phyloP scores from a whole-genome alignment of 345 rosid genomes.

The Noccaea caerulescens region DNA sequence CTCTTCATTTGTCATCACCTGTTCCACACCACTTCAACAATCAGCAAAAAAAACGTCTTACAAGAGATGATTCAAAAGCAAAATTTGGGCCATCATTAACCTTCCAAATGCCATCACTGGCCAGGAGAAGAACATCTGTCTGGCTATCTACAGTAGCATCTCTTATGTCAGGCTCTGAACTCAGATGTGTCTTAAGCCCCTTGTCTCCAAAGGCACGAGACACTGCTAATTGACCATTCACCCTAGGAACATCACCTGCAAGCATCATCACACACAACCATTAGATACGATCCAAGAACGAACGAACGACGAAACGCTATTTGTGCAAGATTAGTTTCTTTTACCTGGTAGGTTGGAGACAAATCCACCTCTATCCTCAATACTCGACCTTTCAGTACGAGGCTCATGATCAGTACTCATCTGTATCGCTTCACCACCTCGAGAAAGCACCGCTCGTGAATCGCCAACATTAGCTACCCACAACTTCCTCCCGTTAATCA shows the following conservation, averaged over 20 bases:
- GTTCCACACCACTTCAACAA: conserved; percentile 26
- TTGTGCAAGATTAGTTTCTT: neutral
- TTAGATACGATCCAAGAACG: neutral
- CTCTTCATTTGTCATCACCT: conserved; percentile 84
- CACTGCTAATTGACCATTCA: conserved; percentile 83
- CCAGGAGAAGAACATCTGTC: conserved; percentile 62
- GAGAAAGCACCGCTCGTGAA: conserved; percentile 71
- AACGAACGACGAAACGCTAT: neutral
- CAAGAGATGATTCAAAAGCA: neutral
- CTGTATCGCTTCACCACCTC: conserved; percentile 53
- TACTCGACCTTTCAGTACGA: conserved; percentile 67
- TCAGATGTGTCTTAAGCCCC: conserved; percentile 77
- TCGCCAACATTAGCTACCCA: conserved; percentile 82
- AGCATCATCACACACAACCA: neutral
- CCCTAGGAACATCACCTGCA: conserved; percentile 84
- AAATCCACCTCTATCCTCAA: conserved; percentile 81
- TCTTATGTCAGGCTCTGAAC: conserved; percentile 78
- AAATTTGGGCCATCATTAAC: conserved; percentile 39
- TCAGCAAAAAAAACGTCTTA: neutral
- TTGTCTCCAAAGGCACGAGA: conserved; percentile 88
- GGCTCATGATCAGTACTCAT: conserved; percentile 82
- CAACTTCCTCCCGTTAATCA: conserved; percentile 61
- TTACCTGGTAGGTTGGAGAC: conserved; percentile 89
- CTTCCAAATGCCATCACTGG: conserved; percentile 92
- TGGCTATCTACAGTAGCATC: conserved; percentile 46